Conservation (phyloP, 805 yeast genomes). For the Zygoascus tannicola region DNA sequence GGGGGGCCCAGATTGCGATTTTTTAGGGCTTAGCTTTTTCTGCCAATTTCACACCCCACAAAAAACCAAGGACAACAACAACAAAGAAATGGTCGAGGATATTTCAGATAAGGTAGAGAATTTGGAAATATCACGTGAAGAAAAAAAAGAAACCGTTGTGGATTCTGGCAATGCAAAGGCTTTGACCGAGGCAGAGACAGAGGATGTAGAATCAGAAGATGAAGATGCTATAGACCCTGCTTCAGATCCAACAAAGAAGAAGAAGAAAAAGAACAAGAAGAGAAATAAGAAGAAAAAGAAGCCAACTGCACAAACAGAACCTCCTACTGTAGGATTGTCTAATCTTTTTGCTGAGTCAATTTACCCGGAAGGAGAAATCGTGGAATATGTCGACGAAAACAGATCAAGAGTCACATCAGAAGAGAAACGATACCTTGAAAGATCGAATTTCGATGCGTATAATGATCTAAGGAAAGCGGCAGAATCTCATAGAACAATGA, state of each 20-base stretch:
- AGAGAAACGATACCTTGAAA: constrained; percentile 71
- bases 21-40: no score
- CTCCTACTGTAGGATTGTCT: constrained; percentile 53
- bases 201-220: constrained; percentile 24
- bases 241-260: constrained; percentile 32
- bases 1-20: no score
- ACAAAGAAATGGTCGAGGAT: constrained; percentile 1
- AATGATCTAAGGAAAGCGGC: constrained; percentile 93
- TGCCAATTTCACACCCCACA: background rate
- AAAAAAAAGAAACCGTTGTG: constrained; percentile 13
- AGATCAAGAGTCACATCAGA: constrained; percentile 72
- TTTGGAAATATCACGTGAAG: background rate
- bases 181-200: constrained; percentile 27
- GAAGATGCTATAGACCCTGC: constrained; percentile 20
- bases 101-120: background rate
- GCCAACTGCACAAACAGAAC: constrained; percentile 37
- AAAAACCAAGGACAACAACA: background rate
- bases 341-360: constrained; percentile 57
- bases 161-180: constrained; percentile 15
- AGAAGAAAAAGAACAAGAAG: constrained; percentile 49
- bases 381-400: constrained; percentile 63
- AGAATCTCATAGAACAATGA: constrained; percentile 87
- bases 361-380: constrained; percentile 84
- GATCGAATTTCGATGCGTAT: constrained; percentile 52
- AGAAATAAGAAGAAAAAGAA: constrained; percentile 39